Evolutionary conservation across 2,329 filamentous ascomycete genomes (phyloP).

Genomic region (Aureobasidium sp.): DNA sequence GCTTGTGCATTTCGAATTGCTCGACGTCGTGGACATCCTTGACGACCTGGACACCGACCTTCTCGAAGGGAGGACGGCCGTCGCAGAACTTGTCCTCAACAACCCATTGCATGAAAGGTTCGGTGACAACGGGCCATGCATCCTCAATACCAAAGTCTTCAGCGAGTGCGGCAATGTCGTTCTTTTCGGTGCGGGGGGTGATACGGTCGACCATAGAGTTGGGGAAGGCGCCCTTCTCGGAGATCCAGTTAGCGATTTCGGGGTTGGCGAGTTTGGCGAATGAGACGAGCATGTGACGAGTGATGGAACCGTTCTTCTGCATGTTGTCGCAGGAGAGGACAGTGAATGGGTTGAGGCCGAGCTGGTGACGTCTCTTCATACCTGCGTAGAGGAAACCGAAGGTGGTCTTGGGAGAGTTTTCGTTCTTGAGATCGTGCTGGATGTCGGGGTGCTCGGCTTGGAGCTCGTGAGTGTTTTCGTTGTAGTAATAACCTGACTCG

Average conservation of each 20-base stretch:
- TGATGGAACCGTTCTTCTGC: constrained; percentile 63
- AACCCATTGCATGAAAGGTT: constrained; percentile 65
- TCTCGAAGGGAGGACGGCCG: constrained; percentile 58
- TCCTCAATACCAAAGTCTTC: constrained; percentile 55
- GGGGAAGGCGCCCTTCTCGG: constrained; percentile 55
- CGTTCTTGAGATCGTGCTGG: constrained; percentile 53
- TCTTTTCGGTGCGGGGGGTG: constrained; percentile 54
- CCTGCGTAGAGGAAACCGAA: constrained; percentile 62
- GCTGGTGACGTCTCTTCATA: constrained; percentile 49
- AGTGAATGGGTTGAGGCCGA: constrained; percentile 59
- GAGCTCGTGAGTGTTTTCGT: constrained; percentile 64
- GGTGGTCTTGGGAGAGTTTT: constrained; percentile 50
- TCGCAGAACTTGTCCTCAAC: constrained; percentile 59
- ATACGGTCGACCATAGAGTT: constrained; percentile 65
- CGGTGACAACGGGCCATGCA: constrained; percentile 60
- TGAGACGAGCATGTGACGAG: constrained; percentile 56
- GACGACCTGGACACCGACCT: constrained; percentile 60
- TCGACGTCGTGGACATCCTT: constrained; percentile 58
- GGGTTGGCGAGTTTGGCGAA: constrained; percentile 56
- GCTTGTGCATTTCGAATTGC: constrained; percentile 64
- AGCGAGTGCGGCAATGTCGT: constrained; percentile 52
- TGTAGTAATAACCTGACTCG: constrained; percentile 64
- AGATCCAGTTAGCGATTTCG: constrained; percentile 56
- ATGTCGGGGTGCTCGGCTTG: constrained; percentile 56
- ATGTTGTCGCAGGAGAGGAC: constrained; percentile 65